These are phyloP conservation scores for Echria macrotheca DNA, from an alignment of 495 filamentous ascomycete genomes.

Conservation along the genomic window DNA sequence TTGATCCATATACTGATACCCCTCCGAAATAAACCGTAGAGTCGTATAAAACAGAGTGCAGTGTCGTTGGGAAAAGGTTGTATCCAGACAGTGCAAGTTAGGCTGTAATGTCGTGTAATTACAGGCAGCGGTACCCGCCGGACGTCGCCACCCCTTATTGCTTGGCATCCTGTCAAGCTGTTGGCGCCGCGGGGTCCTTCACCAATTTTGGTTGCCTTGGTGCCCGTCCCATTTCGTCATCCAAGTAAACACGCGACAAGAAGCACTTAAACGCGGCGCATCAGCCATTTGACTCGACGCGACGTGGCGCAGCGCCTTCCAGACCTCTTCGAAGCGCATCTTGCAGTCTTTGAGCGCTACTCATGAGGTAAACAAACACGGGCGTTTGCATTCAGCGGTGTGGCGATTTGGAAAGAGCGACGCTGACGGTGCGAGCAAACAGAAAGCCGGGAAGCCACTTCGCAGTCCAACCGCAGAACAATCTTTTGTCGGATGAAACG, in stretches of 20 bases:
- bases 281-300: not conserved
- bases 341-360: conserved; percentile 1
- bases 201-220: conserved; percentile 16
- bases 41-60: not conserved
- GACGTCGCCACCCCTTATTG: not conserved
- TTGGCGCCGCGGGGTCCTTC: conserved; percentile 1
- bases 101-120: conserved; percentile 2
- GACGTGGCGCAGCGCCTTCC: no score
- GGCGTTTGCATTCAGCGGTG: no score
- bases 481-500: conserved; percentile 24
- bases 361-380: conserved; percentile 17
- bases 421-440: conserved; percentile 5
- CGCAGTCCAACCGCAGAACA: conserved; percentile 34
- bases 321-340: not conserved
- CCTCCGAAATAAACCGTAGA: conserved; percentile 10
- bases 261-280: conserved; percentile 7
- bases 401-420: no score
- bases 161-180: not conserved
- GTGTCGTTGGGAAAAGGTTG: not conserved
- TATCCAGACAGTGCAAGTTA: not conserved
- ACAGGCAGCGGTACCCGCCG: not conserved
- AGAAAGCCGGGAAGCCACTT: conserved; percentile 35
- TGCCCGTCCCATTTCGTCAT: conserved; percentile 2
- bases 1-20: conserved; percentile 49
- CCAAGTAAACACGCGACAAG: conserved; percentile 13